These are phyloP conservation scores for Silene coronaria DNA, from an alignment of 179 eudicot species.

Conservation along the genomic window DNA sequence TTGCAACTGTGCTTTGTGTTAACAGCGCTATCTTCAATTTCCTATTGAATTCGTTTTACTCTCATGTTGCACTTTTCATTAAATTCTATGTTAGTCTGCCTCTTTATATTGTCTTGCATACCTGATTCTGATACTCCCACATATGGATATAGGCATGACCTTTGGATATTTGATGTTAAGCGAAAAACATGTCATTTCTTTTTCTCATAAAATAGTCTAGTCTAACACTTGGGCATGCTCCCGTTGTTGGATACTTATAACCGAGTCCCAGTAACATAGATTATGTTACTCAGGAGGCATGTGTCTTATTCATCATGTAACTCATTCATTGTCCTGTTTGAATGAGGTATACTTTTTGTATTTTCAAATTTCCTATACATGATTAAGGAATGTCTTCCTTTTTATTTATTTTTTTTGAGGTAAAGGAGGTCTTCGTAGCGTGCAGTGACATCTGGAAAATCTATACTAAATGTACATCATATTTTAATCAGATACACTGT, in stretches of 20 bases:
- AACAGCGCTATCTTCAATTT: background rate
- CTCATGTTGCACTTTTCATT: background rate
- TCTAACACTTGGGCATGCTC: background rate
- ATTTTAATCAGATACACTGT: slow-evolving; percentile 77
- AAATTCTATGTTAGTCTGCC: no score
- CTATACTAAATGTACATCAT: slow-evolving; percentile 35
- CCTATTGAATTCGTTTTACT: background rate
- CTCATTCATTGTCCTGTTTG: background rate
- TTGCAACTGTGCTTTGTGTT: background rate
- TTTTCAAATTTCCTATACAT: background rate
- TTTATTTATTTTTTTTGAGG: background rate
- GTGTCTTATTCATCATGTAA: background rate
- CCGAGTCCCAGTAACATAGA: background rate
- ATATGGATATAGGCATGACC: background rate
- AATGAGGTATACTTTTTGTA: background rate
- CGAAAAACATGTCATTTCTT: background rate
- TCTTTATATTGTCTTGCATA: background rate
- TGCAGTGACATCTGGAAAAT: slow-evolving; percentile 1
- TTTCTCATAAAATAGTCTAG: background rate
- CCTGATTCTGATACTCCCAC: background rate
- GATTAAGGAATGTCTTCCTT: background rate
- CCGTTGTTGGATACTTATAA: background rate
- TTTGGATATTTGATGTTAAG: background rate
- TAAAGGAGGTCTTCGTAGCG: background rate
- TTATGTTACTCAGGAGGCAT: background rate